These are phyloP conservation scores for Boletus tomentosulus DNA, from an alignment of 768 basidiomycete genomes.

Conservation along the genomic window DNA sequence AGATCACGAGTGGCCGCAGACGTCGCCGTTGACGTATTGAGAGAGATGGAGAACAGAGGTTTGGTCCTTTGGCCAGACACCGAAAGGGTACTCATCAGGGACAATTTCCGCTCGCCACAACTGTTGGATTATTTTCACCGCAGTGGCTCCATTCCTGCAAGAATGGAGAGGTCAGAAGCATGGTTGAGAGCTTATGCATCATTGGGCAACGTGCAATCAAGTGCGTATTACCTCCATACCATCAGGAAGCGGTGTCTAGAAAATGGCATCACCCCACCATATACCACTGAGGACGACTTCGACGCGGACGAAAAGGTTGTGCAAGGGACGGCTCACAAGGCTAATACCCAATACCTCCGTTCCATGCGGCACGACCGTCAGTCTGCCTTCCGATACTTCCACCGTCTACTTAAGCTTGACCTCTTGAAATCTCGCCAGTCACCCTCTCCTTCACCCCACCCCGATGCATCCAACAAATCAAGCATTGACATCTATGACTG, in stretches of 20 bases:
- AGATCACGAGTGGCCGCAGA: constrained; percentile 38
- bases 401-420: constrained; percentile 32
- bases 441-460: not conserved
- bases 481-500: constrained; percentile 42
- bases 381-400: constrained; percentile 47
- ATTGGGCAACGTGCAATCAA: constrained; percentile 34
- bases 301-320: not conserved
- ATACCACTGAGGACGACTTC: constrained; percentile 10
- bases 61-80: constrained; percentile 40
- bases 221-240: constrained; percentile 36
- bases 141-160: not conserved
- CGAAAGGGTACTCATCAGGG: constrained; percentile 42
- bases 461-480: constrained; percentile 16
- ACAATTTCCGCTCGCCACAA: constrained; percentile 48
- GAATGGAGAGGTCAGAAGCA: constrained; percentile 10
- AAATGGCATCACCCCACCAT: constrained; percentile 16
- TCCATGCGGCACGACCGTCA: constrained; percentile 37
- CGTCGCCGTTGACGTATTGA: constrained; percentile 39
- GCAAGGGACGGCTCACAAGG: constrained; percentile 30
- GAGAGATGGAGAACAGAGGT: constrained; percentile 44
- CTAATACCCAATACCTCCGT: constrained; percentile 42
- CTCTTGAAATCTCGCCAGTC: constrained; percentile 9
- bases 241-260: constrained; percentile 33
- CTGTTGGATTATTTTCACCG: constrained; percentile 44
- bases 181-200: constrained; percentile 21